These are phyloP conservation scores for Pythium plurisporium DNA, from an alignment of 352 stramenopile species.

Conservation along the genomic window DNA sequence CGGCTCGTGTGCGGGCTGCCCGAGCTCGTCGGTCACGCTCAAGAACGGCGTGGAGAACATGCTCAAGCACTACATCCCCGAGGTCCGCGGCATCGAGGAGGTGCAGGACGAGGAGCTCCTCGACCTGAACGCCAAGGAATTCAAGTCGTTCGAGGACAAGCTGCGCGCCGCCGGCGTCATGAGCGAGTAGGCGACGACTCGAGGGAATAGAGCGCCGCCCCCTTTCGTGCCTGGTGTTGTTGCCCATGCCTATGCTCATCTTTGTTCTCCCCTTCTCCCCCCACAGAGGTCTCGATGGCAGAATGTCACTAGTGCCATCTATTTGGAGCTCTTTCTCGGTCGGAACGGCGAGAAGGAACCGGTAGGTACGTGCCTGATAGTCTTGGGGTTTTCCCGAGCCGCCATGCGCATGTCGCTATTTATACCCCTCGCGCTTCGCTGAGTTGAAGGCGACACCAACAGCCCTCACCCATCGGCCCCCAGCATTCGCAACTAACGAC, in stretches of 20 bases:
- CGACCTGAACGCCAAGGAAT: slow-evolving; percentile 75
- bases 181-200: slow-evolving; percentile 42
- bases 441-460: slow-evolving; percentile 11
- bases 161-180: slow-evolving; percentile 75
- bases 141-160: slow-evolving; percentile 78
- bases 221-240: neutral
- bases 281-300: too few species aligned
- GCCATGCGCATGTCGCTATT: slow-evolving; percentile 12
- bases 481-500: neutral
- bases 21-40: slow-evolving; percentile 96
- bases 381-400: neutral
- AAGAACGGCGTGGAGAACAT: slow-evolving; percentile 99
- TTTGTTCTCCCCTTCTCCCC: too few species aligned
- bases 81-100: slow-evolving; percentile 90
- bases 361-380: too few species aligned
- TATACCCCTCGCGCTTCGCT: neutral
- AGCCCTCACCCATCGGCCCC: neutral
- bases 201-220: neutral
- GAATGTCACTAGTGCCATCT: too few species aligned
- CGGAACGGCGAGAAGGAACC: too few species aligned
- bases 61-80: slow-evolving; percentile 99
- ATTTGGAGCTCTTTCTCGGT: too few species aligned
- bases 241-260: neutral
- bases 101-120: slow-evolving; percentile 77
- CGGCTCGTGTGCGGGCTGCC: slow-evolving; percentile 97